Conservation (phyloP, 768 basidiomycete species). For the Suillus brevipes region DNA sequence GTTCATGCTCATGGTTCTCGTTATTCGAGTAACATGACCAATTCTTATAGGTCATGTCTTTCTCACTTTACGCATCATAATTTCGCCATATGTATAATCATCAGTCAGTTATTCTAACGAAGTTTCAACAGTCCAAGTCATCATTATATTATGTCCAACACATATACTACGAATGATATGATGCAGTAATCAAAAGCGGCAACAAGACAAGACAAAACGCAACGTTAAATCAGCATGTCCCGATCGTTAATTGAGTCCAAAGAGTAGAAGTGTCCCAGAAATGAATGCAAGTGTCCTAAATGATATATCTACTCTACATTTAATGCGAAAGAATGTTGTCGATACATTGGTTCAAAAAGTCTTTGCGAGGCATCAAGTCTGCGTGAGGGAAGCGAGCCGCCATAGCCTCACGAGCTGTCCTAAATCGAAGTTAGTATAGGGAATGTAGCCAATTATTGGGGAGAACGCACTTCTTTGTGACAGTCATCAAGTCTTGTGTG, state of each 20-base stretch:
- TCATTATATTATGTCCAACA: slow-evolving; percentile 15
- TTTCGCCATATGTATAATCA: not conserved
- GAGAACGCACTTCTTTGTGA: slow-evolving; percentile 61
- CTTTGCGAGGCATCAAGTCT: slow-evolving; percentile 53
- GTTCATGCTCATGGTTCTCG: slow-evolving; percentile 69
- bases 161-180: slow-evolving; percentile 8
- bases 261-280: slow-evolving; percentile 11
- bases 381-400: slow-evolving; percentile 66
- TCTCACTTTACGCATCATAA: slow-evolving; percentile 7
- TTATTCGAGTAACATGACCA: slow-evolving; percentile 63
- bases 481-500: slow-evolving; percentile 70
- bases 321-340: slow-evolving; percentile 62
- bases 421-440: slow-evolving; percentile 22
- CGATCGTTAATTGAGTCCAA: not conserved
- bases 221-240: not conserved
- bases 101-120: slow-evolving; percentile 9
- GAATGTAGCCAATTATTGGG: not conserved
- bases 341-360: slow-evolving; percentile 68
- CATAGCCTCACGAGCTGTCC: slow-evolving; percentile 65
- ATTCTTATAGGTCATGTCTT: not conserved
- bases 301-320: slow-evolving; percentile 25
- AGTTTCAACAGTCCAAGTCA: slow-evolving; percentile 15
- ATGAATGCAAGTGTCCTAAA: slow-evolving; percentile 2
- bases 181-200: not conserved
- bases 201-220: not conserved